Base-by-base conservation (phyloP, 139 green algal genomes). In the Chlamydomonas sp. region DNA sequence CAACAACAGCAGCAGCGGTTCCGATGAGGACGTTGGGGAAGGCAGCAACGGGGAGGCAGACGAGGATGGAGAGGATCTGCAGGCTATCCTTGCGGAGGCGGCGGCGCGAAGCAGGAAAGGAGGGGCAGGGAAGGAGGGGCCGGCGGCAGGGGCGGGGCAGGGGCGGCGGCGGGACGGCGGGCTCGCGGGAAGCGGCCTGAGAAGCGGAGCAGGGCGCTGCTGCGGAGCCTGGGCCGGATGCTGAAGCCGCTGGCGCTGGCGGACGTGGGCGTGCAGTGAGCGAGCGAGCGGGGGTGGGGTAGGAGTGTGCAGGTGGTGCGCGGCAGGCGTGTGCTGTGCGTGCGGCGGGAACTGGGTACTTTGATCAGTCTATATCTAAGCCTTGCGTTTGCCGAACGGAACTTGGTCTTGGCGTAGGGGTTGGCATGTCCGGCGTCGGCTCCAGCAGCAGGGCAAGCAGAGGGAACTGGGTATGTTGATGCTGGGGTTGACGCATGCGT, bases 221-320 rank as follows among this genome's bases (percentile, higher is more conserved):
- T 81, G 63, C 74, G 74, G n/a, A 74, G 14, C 9, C 49, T 88
- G 62, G 20, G 14, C 9, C 57, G 69, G 31, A 57, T 82, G 74
- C 83, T 88, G 31, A 78, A 77, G 73, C 83, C 83, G 62, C 63
- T 88, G 63, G 83, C 83, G 1, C 10, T 66, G 6, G 31, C 49
- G n/a, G 83, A 82, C 16, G 83, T 82, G 74, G 31, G 62, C 63
- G 83, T 76, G 62, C 15, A 4, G 77, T 5, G 49, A 3, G 77
- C 59, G 2, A 58, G 49, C 59, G 75, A 78, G 72, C 18, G 10
- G 3, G 7, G 18, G 72, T 8, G 4, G 60, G 60, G 72, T 60
- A 78, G 72, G 67, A 31, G 67, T 5, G 7, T 12, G 14, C 5
- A 4, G 8, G 67, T 49, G 31, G 31, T 49, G 31, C 31, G 31